Evolutionary conservation across 2,329 filamentous ascomycete genomes (phyloP).

Genomic region (Xylaria sp.): DNA sequence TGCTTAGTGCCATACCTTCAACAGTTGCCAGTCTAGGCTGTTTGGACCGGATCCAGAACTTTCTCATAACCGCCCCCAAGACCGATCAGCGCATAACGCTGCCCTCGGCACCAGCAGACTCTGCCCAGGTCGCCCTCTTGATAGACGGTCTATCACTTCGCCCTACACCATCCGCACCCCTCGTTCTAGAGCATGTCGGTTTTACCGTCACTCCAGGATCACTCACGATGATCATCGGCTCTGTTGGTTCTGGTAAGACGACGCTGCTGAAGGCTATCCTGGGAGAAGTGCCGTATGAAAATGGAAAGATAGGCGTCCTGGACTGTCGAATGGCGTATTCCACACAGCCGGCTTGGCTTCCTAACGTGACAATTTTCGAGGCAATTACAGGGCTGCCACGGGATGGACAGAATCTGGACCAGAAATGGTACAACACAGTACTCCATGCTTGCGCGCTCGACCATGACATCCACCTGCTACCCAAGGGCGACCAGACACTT

Average conservation of each 20-base stretch:
- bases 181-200: not conserved
- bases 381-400: not conserved
- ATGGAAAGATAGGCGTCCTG: not conserved
- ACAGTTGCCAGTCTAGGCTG: no score
- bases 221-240: not conserved
- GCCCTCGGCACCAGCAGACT: no score
- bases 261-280: slow-evolving; percentile 2
- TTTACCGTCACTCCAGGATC: not conserved
- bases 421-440: not conserved
- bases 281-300: not conserved
- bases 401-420: not conserved
- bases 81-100: no score
- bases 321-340: not conserved
- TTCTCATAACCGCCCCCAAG: no score
- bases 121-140: not conserved
- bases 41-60: no score
- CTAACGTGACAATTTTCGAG: not conserved
- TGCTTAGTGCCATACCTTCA: no score
- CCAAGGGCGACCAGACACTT: not conserved
- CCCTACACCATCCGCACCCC: not conserved
- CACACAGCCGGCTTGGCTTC: slow-evolving; percentile 4
- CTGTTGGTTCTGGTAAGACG: slow-evolving; percentile 2
- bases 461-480: not conserved
- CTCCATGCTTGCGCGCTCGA: not conserved
- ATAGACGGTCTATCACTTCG: slow-evolving; percentile 7